These are phyloP conservation scores for Fusarium acutatum DNA, from an alignment of 2,329 filamentous ascomycete species.

Conservation along the genomic window DNA sequence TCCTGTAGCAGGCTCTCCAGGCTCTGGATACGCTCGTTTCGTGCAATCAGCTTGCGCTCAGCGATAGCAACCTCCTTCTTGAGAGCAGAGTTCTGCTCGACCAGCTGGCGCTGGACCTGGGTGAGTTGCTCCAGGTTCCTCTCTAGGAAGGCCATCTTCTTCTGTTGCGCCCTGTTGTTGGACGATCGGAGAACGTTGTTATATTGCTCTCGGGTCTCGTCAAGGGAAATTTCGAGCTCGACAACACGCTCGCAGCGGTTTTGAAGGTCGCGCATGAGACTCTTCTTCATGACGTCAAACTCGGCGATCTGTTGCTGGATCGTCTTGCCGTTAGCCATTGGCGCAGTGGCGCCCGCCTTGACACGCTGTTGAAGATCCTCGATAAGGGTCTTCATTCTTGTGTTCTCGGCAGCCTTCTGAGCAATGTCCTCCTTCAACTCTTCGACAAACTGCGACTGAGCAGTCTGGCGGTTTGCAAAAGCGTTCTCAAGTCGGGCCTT, in stretches of 20 bases:
- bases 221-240: conserved; percentile 95
- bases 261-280: conserved; percentile 96
- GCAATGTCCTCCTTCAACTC: conserved; percentile 80
- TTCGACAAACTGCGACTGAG: conserved; percentile 76
- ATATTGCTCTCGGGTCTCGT: conserved; percentile 98
- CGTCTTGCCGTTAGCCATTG: conserved; percentile 85
- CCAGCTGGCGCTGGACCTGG: conserved; percentile 94
- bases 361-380: conserved; percentile 80
- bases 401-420: conserved; percentile 82
- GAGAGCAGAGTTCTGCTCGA: conserved; percentile 95
- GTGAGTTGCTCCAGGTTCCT: conserved; percentile 98
- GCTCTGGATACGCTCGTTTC: conserved; percentile 96
- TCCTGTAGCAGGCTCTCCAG: conserved; percentile 92
- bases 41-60: conserved; percentile 93
- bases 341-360: conserved; percentile 66
- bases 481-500: conserved; percentile 81
- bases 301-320: conserved; percentile 98
- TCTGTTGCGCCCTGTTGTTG: conserved; percentile 98
- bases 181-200: conserved; percentile 97
- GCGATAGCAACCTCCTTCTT: conserved; percentile 99
- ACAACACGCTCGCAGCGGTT: conserved; percentile 98
- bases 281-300: conserved; percentile 99
- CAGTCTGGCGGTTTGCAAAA: conserved; percentile 78
- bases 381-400: conserved; percentile 80
- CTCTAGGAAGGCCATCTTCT: conserved; percentile 99